Evolutionary conservation across 2,329 filamentous ascomycete genomes (phyloP), one percentile per base, ranked within the genome.

Genomic region (Sporothrix brasiliensis): DNA sequence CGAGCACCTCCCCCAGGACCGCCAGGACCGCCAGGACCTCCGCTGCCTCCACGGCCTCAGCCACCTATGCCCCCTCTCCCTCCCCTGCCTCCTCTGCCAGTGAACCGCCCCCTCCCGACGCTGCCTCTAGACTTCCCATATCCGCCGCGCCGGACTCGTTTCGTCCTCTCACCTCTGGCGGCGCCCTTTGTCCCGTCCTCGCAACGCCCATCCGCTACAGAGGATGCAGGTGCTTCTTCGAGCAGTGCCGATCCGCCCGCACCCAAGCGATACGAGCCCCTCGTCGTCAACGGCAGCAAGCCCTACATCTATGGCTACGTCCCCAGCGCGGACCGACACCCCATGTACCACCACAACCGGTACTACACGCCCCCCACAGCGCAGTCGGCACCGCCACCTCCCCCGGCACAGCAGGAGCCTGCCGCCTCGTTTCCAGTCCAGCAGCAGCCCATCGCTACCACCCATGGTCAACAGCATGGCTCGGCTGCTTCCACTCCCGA

Each of bases 221-320:
- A 49, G 13, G 44, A 4, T 19, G 16, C 13, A 6, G 5, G 34
- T 34, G 34, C 1, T 5, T 34, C 34, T 7, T 34, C 34, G 5
- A 9, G 34, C 34, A 7, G 34, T 34, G 7, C 34, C 34, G 34
- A 34, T 9, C 34, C 34, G 34, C 34, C 34, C 5, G 34, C 34
- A 34, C 34, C 34, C 34, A 34, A 34, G 34, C 34, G 44, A 49
- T 19, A 49, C 16, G 39, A 47, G 39, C 58, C 58, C 3, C 39
- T 61, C 39, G 47, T 61, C 16, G 58, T 39, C 58, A 19, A 61
- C 58, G 58, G 58, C 11, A 61, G 58, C 39, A 61, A 61, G 30
- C 58, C 58, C 21, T 61, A 44, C 39, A 4, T 10, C 5, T 6
- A 11, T 2, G 58, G 58, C 21, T 47, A 61, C n/a, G 39, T 61